A percentile compares a stretch with the other conserved stretches of the same genome.
Evolutionary conservation across 2,329 filamentous ascomycete species (phyloP).

Genomic region (Purpureocillium takamizusanense): DNA sequence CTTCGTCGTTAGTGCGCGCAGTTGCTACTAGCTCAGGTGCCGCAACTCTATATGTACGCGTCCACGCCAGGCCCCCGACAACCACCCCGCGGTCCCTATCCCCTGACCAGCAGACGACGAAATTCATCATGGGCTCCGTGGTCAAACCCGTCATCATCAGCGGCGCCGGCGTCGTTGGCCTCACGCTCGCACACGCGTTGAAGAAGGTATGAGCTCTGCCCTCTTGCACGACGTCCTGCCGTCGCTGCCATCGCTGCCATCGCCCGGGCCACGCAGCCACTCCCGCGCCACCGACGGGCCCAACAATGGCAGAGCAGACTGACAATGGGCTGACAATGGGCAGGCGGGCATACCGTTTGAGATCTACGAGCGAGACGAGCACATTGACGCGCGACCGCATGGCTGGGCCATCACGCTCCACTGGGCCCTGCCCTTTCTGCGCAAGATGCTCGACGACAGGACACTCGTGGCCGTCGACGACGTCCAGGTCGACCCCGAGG

Average conservation of each 20-base stretch:
- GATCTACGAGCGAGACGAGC: conserved; percentile 20
- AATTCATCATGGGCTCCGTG: conserved; percentile 3
- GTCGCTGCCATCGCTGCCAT: too few relatives aligned
- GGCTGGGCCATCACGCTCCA: conserved; percentile 55
- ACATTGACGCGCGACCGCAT: conserved; percentile 21
- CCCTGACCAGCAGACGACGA: neutral
- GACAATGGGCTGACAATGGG: neutral
- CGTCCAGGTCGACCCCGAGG: conserved; percentile 22
- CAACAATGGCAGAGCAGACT: neutral
- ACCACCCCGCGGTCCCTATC: too few relatives aligned
- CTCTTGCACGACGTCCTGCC: too few relatives aligned
- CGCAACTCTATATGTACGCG: neutral
- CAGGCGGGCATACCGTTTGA: conserved; percentile 21
- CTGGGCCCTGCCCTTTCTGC: conserved; percentile 36
- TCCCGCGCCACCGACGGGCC: neutral
- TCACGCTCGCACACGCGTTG: conserved; percentile 26
- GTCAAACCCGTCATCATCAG: conserved; percentile 23
- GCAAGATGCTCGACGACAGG: conserved; percentile 13
- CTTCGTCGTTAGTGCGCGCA: too few relatives aligned
- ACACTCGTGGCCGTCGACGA: conserved; percentile 14
- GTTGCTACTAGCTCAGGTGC: too few relatives aligned
- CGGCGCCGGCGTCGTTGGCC: conserved; percentile 26
- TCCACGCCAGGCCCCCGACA: neutral
- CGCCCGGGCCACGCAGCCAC: neutral
- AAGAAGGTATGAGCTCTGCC: conserved; percentile 16